phyloP scores from a whole-genome alignment of 2,329 filamentous ascomycete species.

The Aspergillus transmontanensis region DNA sequence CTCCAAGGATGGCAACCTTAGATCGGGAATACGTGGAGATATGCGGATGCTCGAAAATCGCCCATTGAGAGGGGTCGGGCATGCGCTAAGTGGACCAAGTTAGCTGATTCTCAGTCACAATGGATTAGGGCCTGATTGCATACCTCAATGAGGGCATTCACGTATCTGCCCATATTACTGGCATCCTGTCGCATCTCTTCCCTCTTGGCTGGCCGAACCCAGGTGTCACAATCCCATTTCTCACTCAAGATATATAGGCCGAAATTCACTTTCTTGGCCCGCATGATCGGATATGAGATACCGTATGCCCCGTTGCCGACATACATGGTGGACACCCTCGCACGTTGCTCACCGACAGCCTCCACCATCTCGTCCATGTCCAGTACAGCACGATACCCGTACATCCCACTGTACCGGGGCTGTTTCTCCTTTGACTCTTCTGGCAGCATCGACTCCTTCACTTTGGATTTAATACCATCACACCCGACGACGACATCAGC shows the following conservation, averaged over 20 bases:
- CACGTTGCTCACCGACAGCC: conserved; percentile 36
- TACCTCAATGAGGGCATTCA: conserved; percentile 32
- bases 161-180: conserved; percentile 30
- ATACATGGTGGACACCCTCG: conserved; percentile 34
- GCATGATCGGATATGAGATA: conserved; percentile 39
- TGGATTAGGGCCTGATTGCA: background rate
- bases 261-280: conserved; percentile 36
- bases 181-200: conserved; percentile 34
- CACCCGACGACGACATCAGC: conserved; percentile 39
- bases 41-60: conserved; percentile 37
- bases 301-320: conserved; percentile 33
- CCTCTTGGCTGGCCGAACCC: conserved; percentile 32
- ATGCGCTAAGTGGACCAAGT: conserved; percentile 23
- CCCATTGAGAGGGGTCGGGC: conserved; percentile 39
- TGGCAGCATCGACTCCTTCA: conserved; percentile 30
- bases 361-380: conserved; percentile 36
- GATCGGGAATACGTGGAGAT: conserved; percentile 34
- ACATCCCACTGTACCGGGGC: conserved; percentile 23
- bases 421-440: conserved; percentile 1
- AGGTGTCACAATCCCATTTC: conserved; percentile 33
- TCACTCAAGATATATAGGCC: conserved; percentile 31
- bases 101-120: background rate
- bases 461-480: conserved; percentile 37
- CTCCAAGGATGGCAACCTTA: conserved; percentile 36
- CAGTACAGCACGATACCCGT: conserved; percentile 38